Evolutionary conservation across 192 early-diverging fungal genomes (phyloP).

Genomic region (Podochytrium sp.): DNA sequence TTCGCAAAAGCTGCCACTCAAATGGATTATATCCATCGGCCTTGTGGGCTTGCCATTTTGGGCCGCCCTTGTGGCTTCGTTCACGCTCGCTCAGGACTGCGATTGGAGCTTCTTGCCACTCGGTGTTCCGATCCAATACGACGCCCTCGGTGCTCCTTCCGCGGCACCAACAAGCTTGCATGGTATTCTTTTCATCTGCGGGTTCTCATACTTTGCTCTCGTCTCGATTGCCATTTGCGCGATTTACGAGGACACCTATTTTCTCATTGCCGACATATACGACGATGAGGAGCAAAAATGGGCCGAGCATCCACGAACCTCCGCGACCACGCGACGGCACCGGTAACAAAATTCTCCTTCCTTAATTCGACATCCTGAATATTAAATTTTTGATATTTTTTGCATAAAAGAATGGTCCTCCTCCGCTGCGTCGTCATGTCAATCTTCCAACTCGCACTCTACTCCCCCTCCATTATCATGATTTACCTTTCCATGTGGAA

Average conservation of each 20-base stretch:
- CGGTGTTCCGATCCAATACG: background rate
- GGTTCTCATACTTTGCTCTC: background rate
- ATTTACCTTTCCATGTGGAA: background rate
- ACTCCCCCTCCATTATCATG: conserved; percentile 3
- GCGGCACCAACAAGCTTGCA: background rate
- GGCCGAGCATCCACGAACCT: background rate
- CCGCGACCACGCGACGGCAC: background rate
- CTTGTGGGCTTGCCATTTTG: background rate
- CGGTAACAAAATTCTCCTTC: background rate
- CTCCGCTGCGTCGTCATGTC: conserved; percentile 24
- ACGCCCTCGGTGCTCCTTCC: background rate
- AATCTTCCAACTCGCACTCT: background rate
- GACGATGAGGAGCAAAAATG: background rate
- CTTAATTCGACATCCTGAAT: background rate
- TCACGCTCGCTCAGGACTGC: background rate
- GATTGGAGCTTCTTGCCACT: background rate
- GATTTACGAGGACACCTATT: conserved; percentile 6
- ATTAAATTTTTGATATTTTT: background rate
- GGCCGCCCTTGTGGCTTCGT: background rate
- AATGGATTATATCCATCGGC: background rate
- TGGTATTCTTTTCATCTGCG: background rate
- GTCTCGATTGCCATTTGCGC: background rate
- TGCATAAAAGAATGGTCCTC: background rate
- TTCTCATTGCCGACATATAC: conserved; percentile 1
- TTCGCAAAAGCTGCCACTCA: background rate